A percentile compares a stretch with the other conserved stretches of the same genome.
These are phyloP conservation scores for Rubia yunnanensis DNA, from an alignment of 257 asterid genomes.

Conservation along the genomic window DNA sequence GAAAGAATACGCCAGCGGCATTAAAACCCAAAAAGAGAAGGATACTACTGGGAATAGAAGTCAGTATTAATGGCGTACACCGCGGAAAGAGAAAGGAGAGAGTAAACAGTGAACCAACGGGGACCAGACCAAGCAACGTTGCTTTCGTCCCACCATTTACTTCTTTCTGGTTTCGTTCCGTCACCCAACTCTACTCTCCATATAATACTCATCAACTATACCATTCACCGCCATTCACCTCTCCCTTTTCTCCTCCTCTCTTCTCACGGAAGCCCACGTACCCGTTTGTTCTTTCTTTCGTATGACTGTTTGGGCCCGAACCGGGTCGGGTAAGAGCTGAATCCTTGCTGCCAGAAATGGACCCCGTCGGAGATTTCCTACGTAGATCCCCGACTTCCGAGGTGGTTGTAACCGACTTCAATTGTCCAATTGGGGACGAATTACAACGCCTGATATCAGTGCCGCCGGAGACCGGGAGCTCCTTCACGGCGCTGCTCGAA, in stretches of 20 bases:
- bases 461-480: slow-evolving; percentile 36
- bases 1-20: neutral
- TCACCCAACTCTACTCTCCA: neutral
- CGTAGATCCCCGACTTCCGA: slow-evolving; percentile 49
- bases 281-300: neutral
- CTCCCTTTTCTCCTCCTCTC: neutral
- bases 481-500: slow-evolving; percentile 85
- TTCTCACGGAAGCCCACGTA: neutral
- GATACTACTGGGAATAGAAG: neutral
- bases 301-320: neutral
- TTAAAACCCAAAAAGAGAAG: neutral
- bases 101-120: slow-evolving; percentile 13
- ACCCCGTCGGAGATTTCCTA: slow-evolving; percentile 23
- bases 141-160: slow-evolving; percentile 24
- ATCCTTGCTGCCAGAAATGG: slow-evolving; percentile 14
- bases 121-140: slow-evolving; percentile 32
- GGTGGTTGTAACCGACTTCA: slow-evolving; percentile 17
- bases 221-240: slow-evolving; percentile 38
- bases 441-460: slow-evolving; percentile 27
- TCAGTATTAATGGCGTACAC: slow-evolving; percentile 9
- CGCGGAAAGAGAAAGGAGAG: neutral
- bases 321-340: slow-evolving; percentile 2
- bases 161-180: slow-evolving; percentile 2
- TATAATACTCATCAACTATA: slow-evolving; percentile 9
- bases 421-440: slow-evolving; percentile 30